Evolutionary conservation across 148 eudicot genomes (phyloP), one percentile per base, ranked within the genome.

Genomic region (Chenopodium album): DNA sequence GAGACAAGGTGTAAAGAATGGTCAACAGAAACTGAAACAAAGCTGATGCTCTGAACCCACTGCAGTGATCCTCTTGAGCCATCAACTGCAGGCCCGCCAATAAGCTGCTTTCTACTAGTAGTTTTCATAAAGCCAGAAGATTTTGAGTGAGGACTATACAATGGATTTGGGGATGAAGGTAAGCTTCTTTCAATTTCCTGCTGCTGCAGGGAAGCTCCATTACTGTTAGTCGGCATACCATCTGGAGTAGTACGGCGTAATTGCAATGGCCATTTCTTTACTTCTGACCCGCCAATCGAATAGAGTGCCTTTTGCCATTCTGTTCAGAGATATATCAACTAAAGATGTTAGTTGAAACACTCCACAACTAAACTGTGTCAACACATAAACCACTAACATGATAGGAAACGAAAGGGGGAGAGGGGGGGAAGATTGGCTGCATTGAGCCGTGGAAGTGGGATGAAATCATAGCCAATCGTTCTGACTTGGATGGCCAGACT

Each of bases 261-360:
- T 84, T 96, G 99, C 81, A 96, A 85, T 11, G 98, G 91, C 99
- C 99, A 96, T 80, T 94, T 96, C 82, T 90, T 92, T 82, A 94
- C 86, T 79, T 96, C 99, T 22, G 97, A 91, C 60, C 99, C 98
- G 37, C 99, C 97, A 76, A 92, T 83, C 9, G 93, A 88, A 85
- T 96, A 94, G 59, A 96, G 89, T 32, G 99, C 98, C 79, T 94
- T 95, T 83, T 94, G 98, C 99, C 99, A 96, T 84, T 96, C 99
- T 96, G 95, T 78, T 78, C 29, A 86, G 13, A 89, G 23, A 69
- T 20, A 77, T 23, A 60, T 26, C 16, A 73, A 17, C 62, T 76
- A 56, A 82, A 52, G 64, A 63, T 54, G 80, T 50, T 32, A 75
- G 46, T 69, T 50, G 11, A 68, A 56, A 56, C 20, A 56, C 16